phyloP scores from a whole-genome alignment of 1,284 basidiomycete genomes.

The Boletellus deceptivus region DNA sequence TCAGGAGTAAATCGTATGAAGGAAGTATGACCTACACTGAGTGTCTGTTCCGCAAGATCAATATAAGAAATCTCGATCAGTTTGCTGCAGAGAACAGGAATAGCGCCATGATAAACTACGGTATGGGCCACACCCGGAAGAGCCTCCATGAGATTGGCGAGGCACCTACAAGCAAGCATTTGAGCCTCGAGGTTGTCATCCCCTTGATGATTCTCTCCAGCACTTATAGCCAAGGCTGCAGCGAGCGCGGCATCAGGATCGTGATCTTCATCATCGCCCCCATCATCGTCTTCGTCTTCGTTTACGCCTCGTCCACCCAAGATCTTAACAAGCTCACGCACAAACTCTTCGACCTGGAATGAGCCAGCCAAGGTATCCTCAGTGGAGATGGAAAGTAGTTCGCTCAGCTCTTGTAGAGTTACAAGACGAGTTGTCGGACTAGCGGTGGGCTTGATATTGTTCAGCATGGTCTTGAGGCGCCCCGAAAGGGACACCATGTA shows the following conservation, averaged over 20 bases:
- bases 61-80: constrained; percentile 95
- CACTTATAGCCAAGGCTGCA: constrained; percentile 76
- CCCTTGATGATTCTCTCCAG: constrained; percentile 64
- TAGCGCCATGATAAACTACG: constrained; percentile 92
- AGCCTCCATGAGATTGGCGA: constrained; percentile 96
- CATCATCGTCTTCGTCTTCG: constrained; percentile 65
- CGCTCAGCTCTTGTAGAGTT: constrained; percentile 92
- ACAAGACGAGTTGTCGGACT: constrained; percentile 81
- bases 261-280: constrained; percentile 56
- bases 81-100: constrained; percentile 93
- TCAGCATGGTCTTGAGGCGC: constrained; percentile 86
- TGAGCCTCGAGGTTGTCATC: constrained; percentile 90
- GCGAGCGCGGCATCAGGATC: constrained; percentile 86
- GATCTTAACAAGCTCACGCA: constrained; percentile 90
- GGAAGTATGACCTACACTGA: constrained; percentile 70
- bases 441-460: constrained; percentile 82
- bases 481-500: constrained; percentile 87
- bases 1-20: constrained; percentile 17
- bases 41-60: constrained; percentile 92
- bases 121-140: constrained; percentile 92
- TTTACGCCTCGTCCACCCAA: constrained; percentile 79
- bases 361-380: constrained; percentile 96
- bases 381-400: constrained; percentile 93
- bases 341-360: constrained; percentile 91
- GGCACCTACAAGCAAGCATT: constrained; percentile 89